Conservation (phyloP, 805 yeast genomes). For the Vanderwaltozyma polyspora region DNA sequence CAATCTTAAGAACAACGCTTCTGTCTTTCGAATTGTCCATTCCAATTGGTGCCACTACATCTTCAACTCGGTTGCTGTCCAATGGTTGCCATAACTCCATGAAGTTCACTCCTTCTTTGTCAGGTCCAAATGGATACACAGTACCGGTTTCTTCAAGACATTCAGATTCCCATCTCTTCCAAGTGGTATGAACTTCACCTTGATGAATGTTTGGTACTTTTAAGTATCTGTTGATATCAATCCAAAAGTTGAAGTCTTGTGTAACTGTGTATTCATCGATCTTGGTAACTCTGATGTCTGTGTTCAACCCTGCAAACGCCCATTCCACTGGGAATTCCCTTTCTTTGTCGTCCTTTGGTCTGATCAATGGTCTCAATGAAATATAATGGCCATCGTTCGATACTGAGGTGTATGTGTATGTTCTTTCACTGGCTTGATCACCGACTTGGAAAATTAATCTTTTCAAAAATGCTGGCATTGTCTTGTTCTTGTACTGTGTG, state of each 20-base stretch:
- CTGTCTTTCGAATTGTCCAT: conserved; percentile 9
- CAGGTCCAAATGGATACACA: conserved; percentile 23
- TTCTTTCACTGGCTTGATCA: conserved; percentile 20
- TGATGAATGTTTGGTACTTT: conserved; percentile 20
- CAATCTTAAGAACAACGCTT: conserved; percentile 20
- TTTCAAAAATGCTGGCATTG: conserved; percentile 24
- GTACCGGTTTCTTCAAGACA: conserved; percentile 25
- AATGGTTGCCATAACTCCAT: conserved; percentile 29
- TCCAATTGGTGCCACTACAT: conserved; percentile 8
- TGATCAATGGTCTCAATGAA: conserved; percentile 29
- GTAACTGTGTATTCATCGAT: conserved; percentile 15
- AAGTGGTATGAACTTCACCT: conserved; percentile 21
- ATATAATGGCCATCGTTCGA: conserved; percentile 26
- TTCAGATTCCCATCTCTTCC: conserved; percentile 27
- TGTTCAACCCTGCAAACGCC: conserved; percentile 45
- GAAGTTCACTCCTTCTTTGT: conserved; percentile 19
- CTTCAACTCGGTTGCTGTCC: conserved; percentile 15
- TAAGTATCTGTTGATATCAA: conserved; percentile 23
- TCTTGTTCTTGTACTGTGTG: too few species aligned
- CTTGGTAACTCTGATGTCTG: conserved; percentile 26
- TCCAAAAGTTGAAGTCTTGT: conserved; percentile 21
- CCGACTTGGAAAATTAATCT: conserved; percentile 24
- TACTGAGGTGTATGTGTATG: conserved; percentile 22
- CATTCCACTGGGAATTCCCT: conserved; percentile 42
- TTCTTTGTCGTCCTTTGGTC: conserved; percentile 18